Evolutionary conservation across 306 rosid genomes (phyloP), one percentile per base, ranked within the genome.

Genomic region (Begonia peltatifolia): DNA sequence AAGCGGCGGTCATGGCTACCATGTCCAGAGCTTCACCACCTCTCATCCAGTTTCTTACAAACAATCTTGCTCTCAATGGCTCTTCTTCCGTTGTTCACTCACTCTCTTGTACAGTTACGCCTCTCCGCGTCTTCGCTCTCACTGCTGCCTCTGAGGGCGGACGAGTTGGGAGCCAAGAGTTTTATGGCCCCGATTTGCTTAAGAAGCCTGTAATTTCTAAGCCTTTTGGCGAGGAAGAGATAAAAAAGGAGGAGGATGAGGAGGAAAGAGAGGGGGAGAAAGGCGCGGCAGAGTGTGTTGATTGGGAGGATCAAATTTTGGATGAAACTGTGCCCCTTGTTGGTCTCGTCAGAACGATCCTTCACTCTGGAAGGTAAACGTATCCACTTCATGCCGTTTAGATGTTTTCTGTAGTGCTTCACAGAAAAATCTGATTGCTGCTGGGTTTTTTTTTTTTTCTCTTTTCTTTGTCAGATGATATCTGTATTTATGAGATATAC

Each of bases 271-370:
- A 72, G 41, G 76, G 64, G 0, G 92, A 72, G 43, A 67, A 61
- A 30, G 9, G 38, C 9, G 7, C 8, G 8, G 38, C 38, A 30
- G 38, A 30, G 42, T 78, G 82, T 82, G 68, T 83, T 66, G 95
- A 90, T 54, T 92, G 99, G 99, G 99, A 92, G 65, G 96, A 92
- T 67, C 80, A 72, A 87, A 92, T 92, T 86, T 65, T 92, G 66
- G 88, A 86, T 54, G 96, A 86, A 38, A 92, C 99, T 4, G 94
- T 92, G 61, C 99, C 99, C 63, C 67, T 92, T 38, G 96, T 92
- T 66, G 81, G 80, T 41, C 81, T 83, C 64, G 96, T 83, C n/a
- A 67, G 96, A 62, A 86, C 68, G 81, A 64, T 92, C 70, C 93
- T 92, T 66, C 99, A 86, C 64, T 81, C 99, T 64, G 88, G 78